These are phyloP conservation scores for Ganoderma resinaceum DNA, from an alignment of 1,284 basidiomycete genomes.

Conservation along the genomic window DNA sequence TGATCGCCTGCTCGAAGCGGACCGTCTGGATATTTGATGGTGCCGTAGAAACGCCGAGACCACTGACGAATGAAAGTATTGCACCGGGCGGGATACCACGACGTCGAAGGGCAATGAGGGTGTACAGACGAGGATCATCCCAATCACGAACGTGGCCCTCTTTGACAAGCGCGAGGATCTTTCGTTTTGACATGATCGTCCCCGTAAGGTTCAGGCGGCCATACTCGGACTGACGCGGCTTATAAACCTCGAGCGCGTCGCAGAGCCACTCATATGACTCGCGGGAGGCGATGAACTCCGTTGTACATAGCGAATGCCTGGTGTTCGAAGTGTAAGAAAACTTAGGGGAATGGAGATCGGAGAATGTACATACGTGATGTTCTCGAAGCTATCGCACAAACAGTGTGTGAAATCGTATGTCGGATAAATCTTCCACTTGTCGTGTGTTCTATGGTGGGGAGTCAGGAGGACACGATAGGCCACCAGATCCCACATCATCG, in stretches of 20 bases:
- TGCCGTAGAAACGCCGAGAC: conserved; percentile 91
- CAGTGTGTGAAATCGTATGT: conserved; percentile 99
- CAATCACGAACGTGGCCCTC: conserved; percentile 89
- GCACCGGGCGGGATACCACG: conserved; percentile 97
- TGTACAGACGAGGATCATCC: conserved; percentile 99
- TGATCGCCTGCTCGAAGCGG: conserved; percentile 91
- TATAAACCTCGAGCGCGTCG: conserved; percentile 96
- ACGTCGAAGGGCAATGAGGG: conserved; percentile 93
- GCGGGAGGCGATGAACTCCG: conserved; percentile 96
- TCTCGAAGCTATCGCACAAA: conserved; percentile 98
- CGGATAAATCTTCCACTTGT: conserved; percentile 95
- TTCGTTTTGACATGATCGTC: conserved; percentile 97
- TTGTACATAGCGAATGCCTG: conserved; percentile 97
- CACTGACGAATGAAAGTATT: conserved; percentile 91
- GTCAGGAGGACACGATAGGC: conserved; percentile 94
- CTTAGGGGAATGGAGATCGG: conserved; percentile 4
- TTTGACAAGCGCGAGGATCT: conserved; percentile 90
- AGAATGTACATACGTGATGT: conserved; percentile 83
- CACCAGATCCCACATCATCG: conserved; percentile 99
- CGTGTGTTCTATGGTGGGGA: conserved; percentile 92
- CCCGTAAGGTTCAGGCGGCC: conserved; percentile 95
- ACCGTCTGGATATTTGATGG: conserved; percentile 86
- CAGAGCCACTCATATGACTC: conserved; percentile 99
- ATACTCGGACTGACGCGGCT: conserved; percentile 98
- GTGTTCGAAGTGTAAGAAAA: conserved; percentile 6